Percentiles rank a stretch among this genome's conserved stretches.
Evolutionary conservation across 2,329 filamentous ascomycete genomes (phyloP).

Genomic region (Trichoderma gracile): DNA sequence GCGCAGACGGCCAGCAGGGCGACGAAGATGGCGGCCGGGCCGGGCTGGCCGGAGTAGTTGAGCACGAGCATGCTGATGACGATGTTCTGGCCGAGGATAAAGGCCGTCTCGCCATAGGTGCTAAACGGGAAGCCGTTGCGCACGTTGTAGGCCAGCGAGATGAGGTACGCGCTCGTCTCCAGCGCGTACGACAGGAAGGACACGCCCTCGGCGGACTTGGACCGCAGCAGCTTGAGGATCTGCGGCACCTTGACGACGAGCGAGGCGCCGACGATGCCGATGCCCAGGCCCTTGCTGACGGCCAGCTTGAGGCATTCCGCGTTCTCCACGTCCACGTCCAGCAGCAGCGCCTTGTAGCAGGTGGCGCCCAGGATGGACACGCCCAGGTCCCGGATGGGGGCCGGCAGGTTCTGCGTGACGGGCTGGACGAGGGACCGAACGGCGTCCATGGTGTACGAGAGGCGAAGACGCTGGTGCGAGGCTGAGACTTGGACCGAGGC

Average conservation of each 20-base stretch:
- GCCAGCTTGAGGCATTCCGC: constrained; percentile 82
- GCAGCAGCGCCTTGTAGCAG: constrained; percentile 85
- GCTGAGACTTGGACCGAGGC: constrained; percentile 6
- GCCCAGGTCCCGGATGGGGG: constrained; percentile 71
- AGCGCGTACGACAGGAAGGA: constrained; percentile 90
- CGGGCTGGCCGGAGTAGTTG: constrained; percentile 71
- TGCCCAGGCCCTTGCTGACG: constrained; percentile 87
- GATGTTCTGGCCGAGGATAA: constrained; percentile 91
- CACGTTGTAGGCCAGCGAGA: constrained; percentile 87
- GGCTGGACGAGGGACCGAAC: constrained; percentile 64
- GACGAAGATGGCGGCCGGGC: constrained; percentile 73
- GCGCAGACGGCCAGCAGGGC: constrained; percentile 70
- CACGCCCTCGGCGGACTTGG: constrained; percentile 78
- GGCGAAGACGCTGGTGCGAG: neutral
- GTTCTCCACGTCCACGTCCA: constrained; percentile 78
- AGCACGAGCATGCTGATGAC: constrained; percentile 85
- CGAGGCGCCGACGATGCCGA: constrained; percentile 88
- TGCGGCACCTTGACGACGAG: constrained; percentile 96
- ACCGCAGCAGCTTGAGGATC: constrained; percentile 85
- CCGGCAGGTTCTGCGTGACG: constrained; percentile 71
- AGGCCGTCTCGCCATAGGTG: constrained; percentile 91
- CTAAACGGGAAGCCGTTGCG: constrained; percentile 92
- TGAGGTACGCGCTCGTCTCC: constrained; percentile 84
- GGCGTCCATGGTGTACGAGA: constrained; percentile 54
- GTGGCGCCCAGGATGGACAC: constrained; percentile 75